Evolutionary conservation across 1,284 basidiomycete species (phyloP).

Genomic region (Gomphus bonarii): DNA sequence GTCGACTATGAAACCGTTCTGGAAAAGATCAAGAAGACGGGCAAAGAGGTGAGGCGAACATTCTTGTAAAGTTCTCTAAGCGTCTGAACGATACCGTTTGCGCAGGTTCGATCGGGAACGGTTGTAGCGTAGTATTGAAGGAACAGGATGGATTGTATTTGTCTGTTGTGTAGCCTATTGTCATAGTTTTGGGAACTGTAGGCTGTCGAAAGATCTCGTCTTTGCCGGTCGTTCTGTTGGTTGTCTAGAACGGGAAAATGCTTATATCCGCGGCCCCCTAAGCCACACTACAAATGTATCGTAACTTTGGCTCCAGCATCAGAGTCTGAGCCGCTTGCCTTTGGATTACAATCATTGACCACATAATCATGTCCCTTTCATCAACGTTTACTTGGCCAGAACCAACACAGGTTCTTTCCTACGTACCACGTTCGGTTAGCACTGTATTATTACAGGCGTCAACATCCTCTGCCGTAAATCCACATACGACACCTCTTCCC

Average conservation of each 20-base stretch:
- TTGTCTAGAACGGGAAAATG: no score
- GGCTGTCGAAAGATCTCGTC: no score
- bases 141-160: not conserved
- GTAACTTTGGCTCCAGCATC: no score
- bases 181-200: no score
- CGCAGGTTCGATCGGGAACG: constrained; percentile 30
- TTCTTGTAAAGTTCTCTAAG: not conserved
- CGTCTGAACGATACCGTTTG: not conserved
- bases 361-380: not conserved
- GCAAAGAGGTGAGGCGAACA: constrained; percentile 52
- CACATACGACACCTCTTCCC: constrained; percentile 36
- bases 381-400: not conserved
- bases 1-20: constrained; percentile 58
- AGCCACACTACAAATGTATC: no score
- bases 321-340: no score
- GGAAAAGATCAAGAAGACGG: constrained; percentile 78
- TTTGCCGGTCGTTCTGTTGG: not conserved
- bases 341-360: no score
- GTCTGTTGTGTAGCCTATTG: not conserved
- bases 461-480: constrained; percentile 3
- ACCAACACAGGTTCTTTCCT: not conserved
- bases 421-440: not conserved
- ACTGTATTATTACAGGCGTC: not conserved
- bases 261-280: no score
- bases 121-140: constrained; percentile 20